phyloP scores from a whole-genome alignment of 805 yeast species.

The Starmerella etchellsii region DNA sequence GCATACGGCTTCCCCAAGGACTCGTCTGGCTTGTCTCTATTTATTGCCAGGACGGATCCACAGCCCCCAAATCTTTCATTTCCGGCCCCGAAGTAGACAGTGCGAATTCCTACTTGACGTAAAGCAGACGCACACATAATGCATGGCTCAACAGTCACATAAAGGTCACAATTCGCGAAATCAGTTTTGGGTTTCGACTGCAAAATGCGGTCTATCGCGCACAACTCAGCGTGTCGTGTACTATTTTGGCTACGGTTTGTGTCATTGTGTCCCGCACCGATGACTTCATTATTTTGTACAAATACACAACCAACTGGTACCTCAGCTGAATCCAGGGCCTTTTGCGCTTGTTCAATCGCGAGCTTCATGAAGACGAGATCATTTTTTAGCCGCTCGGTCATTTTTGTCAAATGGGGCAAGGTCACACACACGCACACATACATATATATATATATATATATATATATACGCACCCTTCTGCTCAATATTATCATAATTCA shows the following conservation, averaged over 20 bases:
- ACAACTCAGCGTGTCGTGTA: slow-evolving; percentile 83
- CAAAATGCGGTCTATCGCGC: slow-evolving; percentile 52
- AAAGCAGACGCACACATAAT: slow-evolving; percentile 94
- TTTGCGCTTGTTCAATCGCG: slow-evolving; percentile 38
- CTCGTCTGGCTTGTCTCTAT: slow-evolving; percentile 30
- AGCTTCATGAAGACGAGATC: slow-evolving; percentile 27
- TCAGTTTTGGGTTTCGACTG: slow-evolving; percentile 22
- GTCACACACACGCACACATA: background rate
- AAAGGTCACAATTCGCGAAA: slow-evolving; percentile 50
- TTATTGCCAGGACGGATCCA: slow-evolving; percentile 65
- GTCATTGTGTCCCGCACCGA: slow-evolving; percentile 72
- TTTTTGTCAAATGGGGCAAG: background rate
- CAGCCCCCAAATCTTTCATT: slow-evolving; percentile 96
- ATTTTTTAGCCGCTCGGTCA: slow-evolving; percentile 4
- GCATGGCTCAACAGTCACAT: slow-evolving; percentile 96
- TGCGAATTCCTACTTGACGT: slow-evolving; percentile 59
- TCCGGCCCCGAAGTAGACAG: slow-evolving; percentile 81
- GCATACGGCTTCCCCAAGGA: slow-evolving; percentile 31
- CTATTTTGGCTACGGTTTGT: slow-evolving; percentile 80
- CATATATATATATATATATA: background rate
- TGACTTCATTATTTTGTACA: slow-evolving; percentile 39
- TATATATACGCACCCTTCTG: no score
- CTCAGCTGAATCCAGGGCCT: slow-evolving; percentile 54
- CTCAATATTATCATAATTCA: no score
- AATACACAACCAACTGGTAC: slow-evolving; percentile 80